Evolutionary conservation across 2,329 filamentous ascomycete species (phyloP).

Genomic region (Graphiopsis chlorocephala): DNA sequence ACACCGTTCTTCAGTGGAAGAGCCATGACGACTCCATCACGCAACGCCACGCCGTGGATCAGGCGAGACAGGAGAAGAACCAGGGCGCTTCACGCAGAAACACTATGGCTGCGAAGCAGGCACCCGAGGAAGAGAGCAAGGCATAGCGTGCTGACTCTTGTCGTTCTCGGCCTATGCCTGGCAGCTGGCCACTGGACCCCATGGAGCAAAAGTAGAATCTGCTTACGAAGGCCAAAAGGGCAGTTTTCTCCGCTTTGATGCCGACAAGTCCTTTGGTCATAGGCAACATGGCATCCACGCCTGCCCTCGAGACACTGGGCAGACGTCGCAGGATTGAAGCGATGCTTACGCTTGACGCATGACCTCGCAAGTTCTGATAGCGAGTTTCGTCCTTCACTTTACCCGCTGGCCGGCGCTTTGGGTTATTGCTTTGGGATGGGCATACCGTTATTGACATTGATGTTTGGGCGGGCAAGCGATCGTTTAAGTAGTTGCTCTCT

Average conservation of each 20-base stretch:
- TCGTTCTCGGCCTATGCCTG: slow-evolving; percentile 7
- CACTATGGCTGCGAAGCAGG: slow-evolving; percentile 30
- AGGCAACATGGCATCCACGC: neutral
- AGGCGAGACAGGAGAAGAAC: slow-evolving; percentile 82
- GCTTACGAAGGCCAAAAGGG: neutral
- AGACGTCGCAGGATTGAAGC: neutral
- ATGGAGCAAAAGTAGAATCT: neutral
- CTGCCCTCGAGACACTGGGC: neutral
- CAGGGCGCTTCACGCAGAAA: slow-evolving; percentile 41
- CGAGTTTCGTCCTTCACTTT: neutral
- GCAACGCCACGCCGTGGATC: slow-evolving; percentile 84
- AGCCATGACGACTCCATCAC: slow-evolving; percentile 95
- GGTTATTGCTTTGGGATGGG: neutral
- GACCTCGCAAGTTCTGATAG: neutral
- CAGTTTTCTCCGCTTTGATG: neutral
- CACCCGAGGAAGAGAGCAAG: slow-evolving; percentile 9
- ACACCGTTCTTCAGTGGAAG: slow-evolving; percentile 92
- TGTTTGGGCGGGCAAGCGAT: neutral
- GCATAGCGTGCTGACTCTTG: slow-evolving; percentile 5
- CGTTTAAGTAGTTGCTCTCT: neutral
- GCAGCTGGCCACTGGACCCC: slow-evolving; percentile 10
- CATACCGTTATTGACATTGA: neutral
- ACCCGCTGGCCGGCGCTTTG: neutral
- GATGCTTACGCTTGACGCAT: neutral
- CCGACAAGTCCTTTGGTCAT: neutral